Base-by-base conservation (phyloP, 1,284 basidiomycete genomes). In the Trametes pubescens region DNA sequence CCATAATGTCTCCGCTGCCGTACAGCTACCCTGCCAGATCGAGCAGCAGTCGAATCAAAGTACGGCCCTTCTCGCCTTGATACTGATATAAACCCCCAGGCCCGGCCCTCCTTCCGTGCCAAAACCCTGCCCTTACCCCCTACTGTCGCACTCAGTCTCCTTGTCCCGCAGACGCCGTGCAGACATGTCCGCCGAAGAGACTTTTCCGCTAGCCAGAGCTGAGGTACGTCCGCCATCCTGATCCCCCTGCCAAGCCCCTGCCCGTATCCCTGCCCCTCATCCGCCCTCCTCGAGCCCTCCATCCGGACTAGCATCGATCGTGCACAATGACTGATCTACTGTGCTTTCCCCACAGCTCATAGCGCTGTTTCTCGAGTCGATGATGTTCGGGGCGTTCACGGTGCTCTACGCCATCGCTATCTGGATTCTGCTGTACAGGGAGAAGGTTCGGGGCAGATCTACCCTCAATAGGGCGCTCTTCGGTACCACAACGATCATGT, bases 401-500 rank as follows among this genome's bases (percentile, higher is more conserved):
- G 67, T 69, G 32, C 65, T 69, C 48, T 69, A 69, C 37, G 55
- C 57, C 53, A 66, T 69, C 22, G 65, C 67, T 2, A 65, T 66
- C 35, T 69, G 67, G 67, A 69, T 69, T 47, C 63, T 69, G 13
- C 61, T 69, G 34, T 69, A 69, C 61, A 65, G 67, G 63, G 65
- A 66, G 62, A 66, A 62, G 56, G 43, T 57, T 35, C 65, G 67
- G 14, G 60, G 59, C 38, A 34, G 22, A 22, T 63, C 67, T 2
- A 57, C 44, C 0, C 62, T 65, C 38, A 69, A 69, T 63, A 62
- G 60, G 58, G 59, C 66, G 63, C 59, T 69, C 26, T 69, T 69
- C 40, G 65, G 18, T 21, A 69, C 67, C 13, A 66, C 67, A 22
- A 66, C 67, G 0, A 18, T 62, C 4, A 69, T 69, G 67, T 69